phyloP scores from a whole-genome alignment of 306 rosid species.

The Trichosanthes truncata region DNA sequence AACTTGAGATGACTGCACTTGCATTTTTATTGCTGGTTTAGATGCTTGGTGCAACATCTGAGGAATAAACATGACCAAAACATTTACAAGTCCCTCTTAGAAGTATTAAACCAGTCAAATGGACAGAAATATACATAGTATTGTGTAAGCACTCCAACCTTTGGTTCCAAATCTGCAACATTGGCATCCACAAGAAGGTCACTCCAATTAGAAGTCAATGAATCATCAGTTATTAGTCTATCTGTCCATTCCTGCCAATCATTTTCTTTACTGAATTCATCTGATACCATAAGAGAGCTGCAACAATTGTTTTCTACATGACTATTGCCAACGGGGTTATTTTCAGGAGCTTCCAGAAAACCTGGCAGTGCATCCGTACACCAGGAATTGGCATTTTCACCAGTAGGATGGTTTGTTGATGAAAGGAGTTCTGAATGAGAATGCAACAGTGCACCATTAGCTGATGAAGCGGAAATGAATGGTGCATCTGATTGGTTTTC shows the following conservation, averaged over 20 bases:
- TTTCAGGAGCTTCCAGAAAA: conserved; percentile 64
- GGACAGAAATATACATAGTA: background rate
- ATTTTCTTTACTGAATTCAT: conserved; percentile 53
- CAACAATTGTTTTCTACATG: conserved; percentile 60
- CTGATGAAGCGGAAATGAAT: conserved; percentile 49
- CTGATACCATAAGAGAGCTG: conserved; percentile 47
- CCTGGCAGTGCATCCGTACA: conserved; percentile 54
- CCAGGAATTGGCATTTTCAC: conserved; percentile 63
- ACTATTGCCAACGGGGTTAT: conserved; percentile 46
- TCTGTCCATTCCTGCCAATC: conserved; percentile 99
- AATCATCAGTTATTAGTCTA: conserved; percentile 68
- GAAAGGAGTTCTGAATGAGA: conserved; percentile 39
- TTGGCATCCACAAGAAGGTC: conserved; percentile 67
- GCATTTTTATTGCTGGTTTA: conserved; percentile 38
- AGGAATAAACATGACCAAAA: conserved; percentile 19
- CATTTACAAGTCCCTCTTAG: background rate
- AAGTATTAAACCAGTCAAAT: background rate
- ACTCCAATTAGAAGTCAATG: conserved; percentile 73
- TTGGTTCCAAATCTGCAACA: conserved; percentile 63
- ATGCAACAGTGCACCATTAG: conserved; percentile 34
- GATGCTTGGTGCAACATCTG: conserved; percentile 55
- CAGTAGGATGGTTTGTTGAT: conserved; percentile 43
- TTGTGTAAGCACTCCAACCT: conserved; percentile 40
- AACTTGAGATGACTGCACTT: conserved; percentile 44
- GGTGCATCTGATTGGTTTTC: conserved; percentile 47